Conservation (phyloP, 805 yeast species). For the Lachancea fermentati region DNA sequence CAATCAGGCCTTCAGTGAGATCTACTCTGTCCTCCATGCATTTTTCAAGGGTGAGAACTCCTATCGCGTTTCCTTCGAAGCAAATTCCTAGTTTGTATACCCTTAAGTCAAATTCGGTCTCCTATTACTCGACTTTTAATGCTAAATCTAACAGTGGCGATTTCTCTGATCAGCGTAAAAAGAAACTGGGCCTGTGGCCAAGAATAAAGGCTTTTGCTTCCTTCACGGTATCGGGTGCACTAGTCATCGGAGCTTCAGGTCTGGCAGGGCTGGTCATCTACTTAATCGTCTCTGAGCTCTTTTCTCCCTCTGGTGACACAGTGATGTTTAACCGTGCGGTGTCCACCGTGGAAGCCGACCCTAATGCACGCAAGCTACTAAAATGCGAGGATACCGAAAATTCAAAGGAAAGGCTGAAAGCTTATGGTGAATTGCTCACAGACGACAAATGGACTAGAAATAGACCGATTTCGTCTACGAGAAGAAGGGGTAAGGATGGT, state of each 20-base stretch:
- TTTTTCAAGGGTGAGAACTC: background rate
- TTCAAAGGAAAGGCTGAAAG: constrained; percentile 60
- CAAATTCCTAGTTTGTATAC: background rate
- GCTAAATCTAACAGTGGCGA: background rate
- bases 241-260: constrained; percentile 66
- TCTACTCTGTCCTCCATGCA: background rate
- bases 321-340: constrained; percentile 86
- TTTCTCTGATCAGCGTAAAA: constrained; percentile 1
- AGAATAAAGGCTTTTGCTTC: constrained; percentile 52
- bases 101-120: background rate
- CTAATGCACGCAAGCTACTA: constrained; percentile 50
- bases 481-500: constrained; percentile 67
- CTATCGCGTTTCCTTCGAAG: background rate
- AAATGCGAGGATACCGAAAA: constrained; percentile 38
- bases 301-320: constrained; percentile 88
- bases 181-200: constrained; percentile 40
- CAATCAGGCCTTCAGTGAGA: background rate
- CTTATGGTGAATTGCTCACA: constrained; percentile 67
- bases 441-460: constrained; percentile 81
- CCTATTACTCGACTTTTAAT: constrained; percentile 8
- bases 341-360: constrained; percentile 63
- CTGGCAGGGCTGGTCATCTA: constrained; percentile 65
- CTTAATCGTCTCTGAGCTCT: constrained; percentile 69
- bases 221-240: constrained; percentile 52
- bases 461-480: constrained; percentile 70